A percentile compares a stretch with the other conserved stretches of the same genome.
Evolutionary conservation across 202 grass and related monocot genomes (phyloP).

Genomic region (Hordeum pubiflorum): DNA sequence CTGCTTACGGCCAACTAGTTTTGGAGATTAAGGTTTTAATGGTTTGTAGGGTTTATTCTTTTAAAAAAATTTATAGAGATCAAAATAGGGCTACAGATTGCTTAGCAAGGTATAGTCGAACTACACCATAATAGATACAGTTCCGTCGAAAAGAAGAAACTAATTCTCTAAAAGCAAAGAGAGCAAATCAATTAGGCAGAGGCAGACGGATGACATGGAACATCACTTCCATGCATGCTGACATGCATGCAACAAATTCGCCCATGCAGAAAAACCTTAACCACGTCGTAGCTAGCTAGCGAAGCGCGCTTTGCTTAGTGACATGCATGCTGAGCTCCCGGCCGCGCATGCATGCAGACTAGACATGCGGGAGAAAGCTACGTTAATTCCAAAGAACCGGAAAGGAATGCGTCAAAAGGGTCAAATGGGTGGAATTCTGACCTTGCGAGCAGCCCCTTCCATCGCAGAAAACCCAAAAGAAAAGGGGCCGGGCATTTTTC

Average conservation of each 20-base stretch:
- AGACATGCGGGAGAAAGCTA: neutral
- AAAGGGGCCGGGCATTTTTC: neutral
- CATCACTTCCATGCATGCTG: neutral
- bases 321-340: neutral
- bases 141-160: neutral
- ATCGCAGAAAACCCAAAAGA: conserved; percentile 38
- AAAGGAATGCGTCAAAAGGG: conserved; percentile 43
- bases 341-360: neutral
- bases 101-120: too few species aligned
- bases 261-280: neutral
- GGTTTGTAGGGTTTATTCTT: too few species aligned
- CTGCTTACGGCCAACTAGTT: too few species aligned
- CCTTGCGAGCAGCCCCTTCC: conserved; percentile 39
- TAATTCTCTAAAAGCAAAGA: neutral
- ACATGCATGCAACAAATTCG: neutral
- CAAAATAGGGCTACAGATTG: too few species aligned
- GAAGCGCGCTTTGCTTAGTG: conserved; percentile 30
- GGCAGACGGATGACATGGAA: neutral
- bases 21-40: too few species aligned
- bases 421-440: conserved; percentile 78
- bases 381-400: neutral
- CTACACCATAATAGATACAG: too few species aligned
- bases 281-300: neutral
- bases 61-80: too few species aligned
- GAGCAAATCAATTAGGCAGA: neutral